These are phyloP conservation scores for Phragmites australis DNA, from an alignment of 176 grass and related monocot genomes.

Conservation along the genomic window DNA sequence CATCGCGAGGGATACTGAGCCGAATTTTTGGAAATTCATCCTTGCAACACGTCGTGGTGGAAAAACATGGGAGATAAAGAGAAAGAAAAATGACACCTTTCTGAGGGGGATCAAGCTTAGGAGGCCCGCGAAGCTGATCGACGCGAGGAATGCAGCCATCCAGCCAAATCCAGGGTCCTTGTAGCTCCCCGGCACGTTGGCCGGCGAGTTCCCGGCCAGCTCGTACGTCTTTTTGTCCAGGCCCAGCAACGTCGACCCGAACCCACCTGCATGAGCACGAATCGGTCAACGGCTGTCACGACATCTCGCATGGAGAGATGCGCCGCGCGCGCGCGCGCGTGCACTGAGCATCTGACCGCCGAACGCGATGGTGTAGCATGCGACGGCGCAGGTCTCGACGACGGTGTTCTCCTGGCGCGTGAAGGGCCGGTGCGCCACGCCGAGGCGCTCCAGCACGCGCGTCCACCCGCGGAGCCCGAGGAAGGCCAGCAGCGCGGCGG, in stretches of 20 bases:
- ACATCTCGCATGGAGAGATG: background rate
- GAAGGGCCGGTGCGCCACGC: conserved; percentile 61
- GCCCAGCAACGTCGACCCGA: conserved; percentile 78
- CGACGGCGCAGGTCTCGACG: conserved; percentile 89
- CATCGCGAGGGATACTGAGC: no score
- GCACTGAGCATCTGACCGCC: no score
- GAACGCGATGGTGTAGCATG: conserved; percentile 82
- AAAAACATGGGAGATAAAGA: no score
- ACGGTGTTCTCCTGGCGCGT: conserved; percentile 94
- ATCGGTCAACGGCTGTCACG: background rate
- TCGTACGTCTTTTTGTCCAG: conserved; percentile 93
- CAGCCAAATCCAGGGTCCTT: conserved; percentile 86
- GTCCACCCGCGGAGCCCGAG: conserved; percentile 76
- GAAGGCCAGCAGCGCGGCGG: conserved; percentile 81
- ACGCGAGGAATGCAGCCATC: conserved; percentile 71
- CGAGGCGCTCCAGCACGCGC: conserved; percentile 55
- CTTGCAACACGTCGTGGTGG: no score
- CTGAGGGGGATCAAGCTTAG: conserved; percentile 80
- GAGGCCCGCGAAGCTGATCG: conserved; percentile 72
- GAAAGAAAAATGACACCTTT: conserved; percentile 47
- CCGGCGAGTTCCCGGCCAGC: conserved; percentile 59
- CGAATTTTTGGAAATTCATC: no score
- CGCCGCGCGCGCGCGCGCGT: background rate
- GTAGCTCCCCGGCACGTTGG: conserved; percentile 81
- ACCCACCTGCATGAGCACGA: conserved; percentile 55